Evolutionary conservation across 1,284 basidiomycete genomes (phyloP), one percentile per base, ranked within the genome.

Genomic region (Apiotrichum siamense): DNA sequence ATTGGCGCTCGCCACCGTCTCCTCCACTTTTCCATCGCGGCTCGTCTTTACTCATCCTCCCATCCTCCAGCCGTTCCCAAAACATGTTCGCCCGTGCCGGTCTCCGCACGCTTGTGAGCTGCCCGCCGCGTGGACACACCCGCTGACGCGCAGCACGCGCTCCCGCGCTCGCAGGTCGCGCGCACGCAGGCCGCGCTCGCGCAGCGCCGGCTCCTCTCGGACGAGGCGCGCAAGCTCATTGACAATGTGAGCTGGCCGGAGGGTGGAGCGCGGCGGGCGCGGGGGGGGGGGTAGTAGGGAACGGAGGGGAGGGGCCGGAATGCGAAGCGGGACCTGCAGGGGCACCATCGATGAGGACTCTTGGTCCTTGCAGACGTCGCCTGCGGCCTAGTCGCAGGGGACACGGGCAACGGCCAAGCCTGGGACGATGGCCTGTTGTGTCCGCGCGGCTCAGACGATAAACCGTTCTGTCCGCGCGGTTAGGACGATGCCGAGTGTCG

Each of bases 141-240:
- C 17, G 49, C 60, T 64, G 55, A 67, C 55, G 39, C 37, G 48
- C 52, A 75, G 70, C 61, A 63, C 55, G 65, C 72, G 33, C 64
- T 71, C 33, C 70, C 72, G 36, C 54, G 61, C 15, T 33, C 66
- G 17, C 69, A 68, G 47, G 61, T 73, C 37, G 55, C 61, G 23
- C 58, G 66, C 49, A 60, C 63, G 9, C 52, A 65, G 12, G 47
- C 48, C 3, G 35, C 64, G 27, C 32, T 73, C 25, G 59, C 66
- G 11, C 65, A 74, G 46, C 58, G 64, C 23, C 70, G 77, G n/a
- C 54, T 64, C 10, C 66, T 80, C 18, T 74, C 74, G 7, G 69
- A 69, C 23, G 71, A 78, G 44, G 75, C 75, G 15, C 65, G 75
- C 42, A 69, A 73, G 57, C 72, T 76, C 57, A 79, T 80, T 55